Base-by-base conservation (phyloP, 2,329 filamentous ascomycete species). In the Ascochyta viciae-villosae region DNA sequence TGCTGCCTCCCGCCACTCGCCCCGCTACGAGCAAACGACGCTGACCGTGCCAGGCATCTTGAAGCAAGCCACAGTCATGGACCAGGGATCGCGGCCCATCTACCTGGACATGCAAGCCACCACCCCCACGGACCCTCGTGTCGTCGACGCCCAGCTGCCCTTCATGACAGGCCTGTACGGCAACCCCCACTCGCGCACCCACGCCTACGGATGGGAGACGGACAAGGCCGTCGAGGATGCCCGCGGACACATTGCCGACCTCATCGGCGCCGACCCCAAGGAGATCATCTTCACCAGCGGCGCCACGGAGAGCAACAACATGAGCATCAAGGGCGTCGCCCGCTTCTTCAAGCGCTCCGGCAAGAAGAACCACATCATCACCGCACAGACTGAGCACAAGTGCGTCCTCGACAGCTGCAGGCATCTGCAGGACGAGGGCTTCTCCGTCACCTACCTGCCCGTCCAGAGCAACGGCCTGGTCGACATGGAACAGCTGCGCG, bases 201-300 rank as follows among this genome's bases (percentile, higher is more conserved):
- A 99, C 77, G 93, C 95, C 23, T 99, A 99, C 76, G 95, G 95
- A 46, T 99, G 95, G 95, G 95, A 99, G 81, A 96, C 90, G 49
- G 95, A 99, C 72, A 92, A 93, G 79, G 94, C 91, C 0, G 89
- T 96, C 22, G 95, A 99, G 76, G 85, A 91, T 61, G 93, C 95
- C 39, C 87, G 95, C 68, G 85, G 85, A 67, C 86, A 98, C 71
- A 84, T 98, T 62, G 95, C 95, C 3, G 84, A 83, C 35, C 84
- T 99, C 51, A 95, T 99, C 64, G 94, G 94, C 24, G 95, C 95
- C 26, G 92, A 99, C 74, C 82, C 95, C 6, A 99, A 99, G 79
- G 95, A 99, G 76, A 98, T 99, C 64, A 96, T 99, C 69, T 98
- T 99, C 79, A 99, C 95, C 6, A 97, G 93, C 70, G 95, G 95